Evolutionary conservation across 495 filamentous ascomycete genomes (phyloP), one percentile per base, ranked within the genome.

Genomic region (Hypoxylon intermedium): DNA sequence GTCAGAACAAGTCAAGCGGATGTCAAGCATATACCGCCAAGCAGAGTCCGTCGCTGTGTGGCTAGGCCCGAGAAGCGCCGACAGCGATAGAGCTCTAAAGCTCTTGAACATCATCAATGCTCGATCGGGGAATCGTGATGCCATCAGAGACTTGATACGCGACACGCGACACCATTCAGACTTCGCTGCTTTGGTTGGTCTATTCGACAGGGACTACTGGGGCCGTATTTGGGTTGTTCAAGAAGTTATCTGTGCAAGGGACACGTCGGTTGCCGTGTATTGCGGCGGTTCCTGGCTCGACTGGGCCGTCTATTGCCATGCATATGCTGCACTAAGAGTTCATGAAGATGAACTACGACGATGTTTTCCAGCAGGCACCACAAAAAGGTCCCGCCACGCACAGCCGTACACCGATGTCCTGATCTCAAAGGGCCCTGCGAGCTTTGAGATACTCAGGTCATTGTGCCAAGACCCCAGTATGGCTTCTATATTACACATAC

Each of bases 181-280:
- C 31, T 40, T 72, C 31, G 44, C 38, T 20, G 67, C 69, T 30
- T 18, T 70, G 2, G 60, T 71, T 6, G 16, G 45, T 3, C 58
- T 75, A 5, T 73, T 72, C 40, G 64, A 75, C 41, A 56, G 72
- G 20, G 53, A 70, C 33, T 75, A 73, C 49, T 75, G 71, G 71
- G 58, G 26, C 13, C 43, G 69, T 34, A 38, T 72, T 2, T 74
- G 72, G 72, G 56, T 74, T 9, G 70, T 74, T 9, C 72, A 72
- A 54, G 72, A 72, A 44, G 56, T 72, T n/a, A n/a, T n/a, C n/a
- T n/a, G n/a, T 47, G 63, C 30, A 68, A 69, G 52, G 69, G 65
- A 2, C 50, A 42, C n/a, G 21, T 23, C 16, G 6, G 46, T 36
- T 4, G n/a, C 2, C 9, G 30, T 33, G 30, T 33, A 33, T 33